Evolutionary conservation across 2,329 filamentous ascomycete genomes (phyloP).

Genomic region (Cladosporium phlei): DNA sequence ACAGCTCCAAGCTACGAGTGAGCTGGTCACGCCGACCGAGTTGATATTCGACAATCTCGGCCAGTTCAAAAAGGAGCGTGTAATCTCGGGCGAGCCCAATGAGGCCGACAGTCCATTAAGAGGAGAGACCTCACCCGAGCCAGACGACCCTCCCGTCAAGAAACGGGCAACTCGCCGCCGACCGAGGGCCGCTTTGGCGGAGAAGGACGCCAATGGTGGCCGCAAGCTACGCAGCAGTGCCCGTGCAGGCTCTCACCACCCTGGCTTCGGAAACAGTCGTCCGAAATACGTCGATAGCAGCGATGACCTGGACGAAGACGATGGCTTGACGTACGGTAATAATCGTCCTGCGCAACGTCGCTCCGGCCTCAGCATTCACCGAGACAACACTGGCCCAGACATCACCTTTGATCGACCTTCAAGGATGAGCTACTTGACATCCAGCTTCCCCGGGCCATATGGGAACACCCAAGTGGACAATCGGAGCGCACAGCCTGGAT

Average conservation of each 20-base stretch:
- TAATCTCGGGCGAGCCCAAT: conserved; percentile 42
- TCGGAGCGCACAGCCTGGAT: neutral
- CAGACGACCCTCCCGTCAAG: conserved; percentile 20
- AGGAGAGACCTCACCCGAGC: conserved; percentile 29
- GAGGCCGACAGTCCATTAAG: conserved; percentile 26
- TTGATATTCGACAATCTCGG: conserved; percentile 53
- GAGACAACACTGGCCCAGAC: conserved; percentile 35
- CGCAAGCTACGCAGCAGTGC: conserved; percentile 11
- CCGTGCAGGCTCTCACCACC: conserved; percentile 11
- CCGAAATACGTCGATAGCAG: conserved; percentile 31
- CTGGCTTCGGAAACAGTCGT: conserved; percentile 16
- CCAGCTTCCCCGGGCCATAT: conserved; percentile 14
- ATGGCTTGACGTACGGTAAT: conserved; percentile 30
- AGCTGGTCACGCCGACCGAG: conserved; percentile 60
- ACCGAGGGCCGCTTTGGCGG: conserved; percentile 16
- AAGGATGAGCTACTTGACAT: conserved; percentile 16
- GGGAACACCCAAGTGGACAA: neutral
- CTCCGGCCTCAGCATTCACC: conserved; percentile 38
- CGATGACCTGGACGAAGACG: conserved; percentile 24
- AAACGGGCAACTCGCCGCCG: conserved; percentile 14
- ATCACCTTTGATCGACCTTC: conserved; percentile 29
- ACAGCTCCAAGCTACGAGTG: conserved; percentile 61
- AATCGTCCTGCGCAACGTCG: conserved; percentile 31
- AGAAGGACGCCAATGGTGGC: conserved; percentile 26
- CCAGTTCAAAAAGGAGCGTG: conserved; percentile 38